Evolutionary conservation across 2,329 filamentous ascomycete genomes (phyloP).

Genomic region (Rutstroemia sp.): DNA sequence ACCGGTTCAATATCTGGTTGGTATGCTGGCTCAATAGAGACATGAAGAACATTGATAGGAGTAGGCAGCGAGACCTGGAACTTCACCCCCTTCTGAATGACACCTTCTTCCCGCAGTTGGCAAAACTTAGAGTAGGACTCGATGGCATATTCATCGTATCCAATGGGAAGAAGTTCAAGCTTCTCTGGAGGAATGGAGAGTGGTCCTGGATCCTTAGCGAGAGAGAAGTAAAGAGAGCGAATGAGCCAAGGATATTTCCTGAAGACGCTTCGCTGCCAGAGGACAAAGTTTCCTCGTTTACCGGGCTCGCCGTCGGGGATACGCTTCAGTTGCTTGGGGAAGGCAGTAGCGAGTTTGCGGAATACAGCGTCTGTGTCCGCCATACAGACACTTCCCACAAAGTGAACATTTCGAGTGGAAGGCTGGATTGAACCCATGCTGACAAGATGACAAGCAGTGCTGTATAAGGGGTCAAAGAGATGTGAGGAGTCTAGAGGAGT

Average conservation of each 20-base stretch:
- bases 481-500: no score
- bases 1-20: conserved; percentile 23
- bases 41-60: conserved; percentile 20
- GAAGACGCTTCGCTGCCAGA: conserved; percentile 31
- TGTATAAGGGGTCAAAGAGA: not conserved
- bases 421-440: not conserved
- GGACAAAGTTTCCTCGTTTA: conserved; percentile 28
- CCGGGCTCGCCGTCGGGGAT: conserved; percentile 38
- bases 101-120: conserved; percentile 14
- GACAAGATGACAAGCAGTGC: not conserved
- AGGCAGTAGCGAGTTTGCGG: conserved; percentile 20
- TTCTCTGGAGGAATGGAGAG: conserved; percentile 9
- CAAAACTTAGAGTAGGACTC: conserved; percentile 26
- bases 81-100: conserved; percentile 22
- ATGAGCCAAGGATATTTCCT: conserved; percentile 10
- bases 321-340: conserved; percentile 30
- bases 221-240: conserved; percentile 6
- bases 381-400: conserved; percentile 34
- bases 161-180: conserved; percentile 1
- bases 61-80: conserved; percentile 32
- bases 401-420: conserved; percentile 10
- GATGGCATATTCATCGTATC: conserved; percentile 27
- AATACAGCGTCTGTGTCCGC: conserved; percentile 30
- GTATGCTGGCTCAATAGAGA: conserved; percentile 16
- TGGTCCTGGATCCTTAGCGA: not conserved